phyloP scores from a whole-genome alignment of 2,329 filamentous ascomycete genomes.

The Colletotrichum zoysiae region DNA sequence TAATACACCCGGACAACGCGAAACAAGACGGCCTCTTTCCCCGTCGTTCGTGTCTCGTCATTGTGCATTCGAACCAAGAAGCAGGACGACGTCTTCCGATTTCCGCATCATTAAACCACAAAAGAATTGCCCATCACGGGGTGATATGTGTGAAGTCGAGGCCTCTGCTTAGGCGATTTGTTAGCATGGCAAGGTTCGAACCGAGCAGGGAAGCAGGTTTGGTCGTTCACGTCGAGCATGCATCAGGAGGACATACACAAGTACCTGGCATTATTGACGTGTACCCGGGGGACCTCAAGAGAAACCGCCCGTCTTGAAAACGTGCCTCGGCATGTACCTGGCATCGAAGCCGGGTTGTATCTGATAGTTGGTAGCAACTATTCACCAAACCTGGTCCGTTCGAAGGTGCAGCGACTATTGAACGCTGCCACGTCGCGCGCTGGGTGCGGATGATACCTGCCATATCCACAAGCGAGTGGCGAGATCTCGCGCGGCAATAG shows the following conservation, averaged over 20 bases:
- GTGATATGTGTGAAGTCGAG: not conserved
- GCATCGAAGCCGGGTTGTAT: conserved; percentile 3
- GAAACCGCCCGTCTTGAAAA: too few relatives aligned
- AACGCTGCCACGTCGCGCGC: not conserved
- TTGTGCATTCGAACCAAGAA: not conserved
- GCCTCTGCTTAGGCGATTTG: conserved; percentile 12
- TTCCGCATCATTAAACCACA: not conserved
- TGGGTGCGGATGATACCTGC: not conserved
- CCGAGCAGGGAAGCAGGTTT: conserved; percentile 9
- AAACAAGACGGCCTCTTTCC: conserved; percentile 4
- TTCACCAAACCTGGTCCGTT: not conserved
- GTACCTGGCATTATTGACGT: not conserved
- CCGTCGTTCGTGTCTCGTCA: conserved; percentile 9
- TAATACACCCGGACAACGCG: not conserved
- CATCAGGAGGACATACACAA: not conserved
- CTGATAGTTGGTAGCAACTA: conserved; percentile 35
- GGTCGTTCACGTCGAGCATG: conserved; percentile 18
- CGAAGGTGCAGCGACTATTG: not conserved
- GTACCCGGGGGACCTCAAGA: too few relatives aligned
- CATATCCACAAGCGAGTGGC: not conserved
- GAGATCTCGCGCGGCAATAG: not conserved
- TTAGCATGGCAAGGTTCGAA: conserved; percentile 17
- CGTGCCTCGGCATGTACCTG: not conserved
- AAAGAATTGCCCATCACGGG: not conserved
- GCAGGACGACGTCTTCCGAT: not conserved